Evolutionary conservation across 2,329 filamentous ascomycete genomes (phyloP).

Genomic region (Venturia aucupariae): DNA sequence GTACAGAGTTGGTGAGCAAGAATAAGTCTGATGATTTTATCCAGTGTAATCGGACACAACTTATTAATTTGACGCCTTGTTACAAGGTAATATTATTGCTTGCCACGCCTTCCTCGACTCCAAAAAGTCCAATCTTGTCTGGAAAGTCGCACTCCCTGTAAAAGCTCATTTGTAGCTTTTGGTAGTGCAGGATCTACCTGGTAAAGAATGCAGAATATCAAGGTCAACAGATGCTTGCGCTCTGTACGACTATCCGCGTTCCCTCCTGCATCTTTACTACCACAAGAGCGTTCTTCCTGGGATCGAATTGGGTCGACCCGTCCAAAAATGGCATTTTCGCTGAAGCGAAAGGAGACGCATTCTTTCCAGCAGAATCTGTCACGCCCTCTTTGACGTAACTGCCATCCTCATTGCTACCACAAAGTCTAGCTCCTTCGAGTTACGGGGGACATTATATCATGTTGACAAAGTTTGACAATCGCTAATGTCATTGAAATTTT

Average conservation of each 20-base stretch:
- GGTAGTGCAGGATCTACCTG: background rate
- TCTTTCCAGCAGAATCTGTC: slow-evolving; percentile 1
- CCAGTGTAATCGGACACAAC: background rate
- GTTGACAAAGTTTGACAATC: background rate
- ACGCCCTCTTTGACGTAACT: background rate
- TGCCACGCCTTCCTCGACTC: background rate
- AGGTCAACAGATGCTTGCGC: background rate
- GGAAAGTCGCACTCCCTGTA: background rate
- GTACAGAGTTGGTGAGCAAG: background rate
- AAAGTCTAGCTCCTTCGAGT: background rate
- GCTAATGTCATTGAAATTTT: background rate
- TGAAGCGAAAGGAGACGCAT: background rate
- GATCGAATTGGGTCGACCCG: background rate
- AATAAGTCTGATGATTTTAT: background rate
- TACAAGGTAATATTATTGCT: background rate
- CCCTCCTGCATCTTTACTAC: background rate
- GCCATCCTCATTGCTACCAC: background rate
- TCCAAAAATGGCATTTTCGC: background rate
- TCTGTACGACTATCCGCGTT: background rate
- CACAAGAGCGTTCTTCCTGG: background rate
- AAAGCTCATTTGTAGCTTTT: background rate
- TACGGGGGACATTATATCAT: background rate
- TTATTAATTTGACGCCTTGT: background rate
- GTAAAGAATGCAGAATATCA: background rate
- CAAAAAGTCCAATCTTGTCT: background rate